Base-by-base conservation (phyloP, 495 filamentous ascomycete genomes). In the Friedmanniomyces simplex region DNA sequence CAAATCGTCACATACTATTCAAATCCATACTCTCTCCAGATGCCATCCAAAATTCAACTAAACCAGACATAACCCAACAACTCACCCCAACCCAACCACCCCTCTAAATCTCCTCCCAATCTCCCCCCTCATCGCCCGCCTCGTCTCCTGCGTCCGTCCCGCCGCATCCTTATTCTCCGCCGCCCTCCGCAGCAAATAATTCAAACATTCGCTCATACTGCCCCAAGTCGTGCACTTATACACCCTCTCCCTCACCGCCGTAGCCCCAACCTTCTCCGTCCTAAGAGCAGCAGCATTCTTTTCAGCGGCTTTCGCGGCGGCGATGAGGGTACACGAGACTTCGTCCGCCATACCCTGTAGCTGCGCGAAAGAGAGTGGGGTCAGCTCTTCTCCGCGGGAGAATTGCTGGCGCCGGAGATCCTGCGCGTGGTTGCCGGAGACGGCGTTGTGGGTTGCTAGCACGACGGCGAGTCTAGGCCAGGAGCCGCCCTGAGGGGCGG, bases 291-390 rank as follows among this genome's bases (percentile, higher is more conserved):
- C 18, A 32, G 28, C 28, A 32, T 3, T 16, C 55, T 25, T 25
- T 43, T 43, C 47, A 30, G 37, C 37, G 7, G 54, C 57, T 60
- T 64, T 53, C 57, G 76, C 71, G 3, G 77, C 78, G 58, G 82
- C 69, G 24, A 95, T 79, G 16, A 96, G 73, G 64, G 88, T 85
- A 60, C 87, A 87, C 71, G 84, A 88, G 21, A 98, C 82, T 65
- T 98, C 93, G 60, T 98, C 93, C 16, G 93, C 93, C 93, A 96
- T 96, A 21, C 93, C 93, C 76, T 91, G 86, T 7, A 98, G 79
- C 71, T 98, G 93, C 6, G 87, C 91, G 70, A 90, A 95, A 26
- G 82, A 82, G 16, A 95, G 74, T 22, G 86, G 79, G 4, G 80
- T 72, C 36, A 67, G 71, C 24, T 67, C 32, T 57, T 79, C 70